Evolutionary conservation across 352 stramenopile species (phyloP), one percentile per base, ranked within the genome.

Genomic region (Pythium plurisporium): DNA sequence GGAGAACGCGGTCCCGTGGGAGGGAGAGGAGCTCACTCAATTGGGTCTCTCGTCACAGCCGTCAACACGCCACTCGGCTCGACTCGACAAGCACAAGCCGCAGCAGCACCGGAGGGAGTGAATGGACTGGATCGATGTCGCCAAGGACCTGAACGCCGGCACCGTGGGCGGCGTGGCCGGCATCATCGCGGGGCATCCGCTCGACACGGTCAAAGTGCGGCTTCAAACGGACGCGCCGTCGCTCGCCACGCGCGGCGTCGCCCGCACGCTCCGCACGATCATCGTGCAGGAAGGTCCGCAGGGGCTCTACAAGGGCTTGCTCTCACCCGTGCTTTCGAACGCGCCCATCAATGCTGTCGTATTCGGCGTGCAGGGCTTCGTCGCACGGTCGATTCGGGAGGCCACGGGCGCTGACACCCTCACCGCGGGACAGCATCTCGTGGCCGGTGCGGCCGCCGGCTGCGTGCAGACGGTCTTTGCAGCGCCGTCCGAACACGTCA

Each of bases 131-230:
- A 64, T 90, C 50, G 82, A 91, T 56, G 75, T 93, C 19, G 69
- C 70, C 60, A 93, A 90, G 67, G 82, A 93, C 69, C 69, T 93
- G 55, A 89, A 90, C 64, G 80, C 82, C 31, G 82, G 82, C 55
- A 93, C 82, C n/a, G 73, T 93, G 33, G 82, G 79, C 41, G 82
- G 82, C 55, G 79, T 91, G 30, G 81, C 82, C 2, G 79, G 82
- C 47, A 90, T 94, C 64, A 64, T 90, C 26, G 73, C 80, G 15
- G 83, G 86, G 11, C 86, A 95, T 50, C 86, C 86, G 23, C 72
- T 95, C 25, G 86, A 95, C 70, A 95, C 86, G 22, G 78, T 95
- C 59, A 95, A 95, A 62, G 83, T 94, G 55, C 82, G 86, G 37
- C 61, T 94, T 42, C 86, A 95, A 69, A 95, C 83, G 20, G 59